Percentiles rank a stretch among this genome's conserved stretches.
Evolutionary conservation across 192 early-diverging fungal species (phyloP).

Genomic region (Coemansia sp.): DNA sequence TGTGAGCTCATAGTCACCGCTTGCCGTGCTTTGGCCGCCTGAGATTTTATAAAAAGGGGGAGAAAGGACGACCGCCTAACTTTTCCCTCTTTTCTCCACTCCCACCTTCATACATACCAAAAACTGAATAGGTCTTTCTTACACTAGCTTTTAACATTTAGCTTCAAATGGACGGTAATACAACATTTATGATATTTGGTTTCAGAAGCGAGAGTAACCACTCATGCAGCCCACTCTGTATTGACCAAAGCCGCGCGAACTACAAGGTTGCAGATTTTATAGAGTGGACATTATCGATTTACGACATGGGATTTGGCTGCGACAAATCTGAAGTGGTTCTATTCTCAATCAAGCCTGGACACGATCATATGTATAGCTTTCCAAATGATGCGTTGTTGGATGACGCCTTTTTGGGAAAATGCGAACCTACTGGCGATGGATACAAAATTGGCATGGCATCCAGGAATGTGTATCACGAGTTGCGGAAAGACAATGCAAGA

Average conservation of each 20-base stretch:
- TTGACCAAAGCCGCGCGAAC: neutral
- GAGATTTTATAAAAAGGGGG: neutral
- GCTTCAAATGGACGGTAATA: neutral
- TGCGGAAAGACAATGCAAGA: neutral
- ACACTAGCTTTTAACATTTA: neutral
- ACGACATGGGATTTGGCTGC: neutral
- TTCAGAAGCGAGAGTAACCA: neutral
- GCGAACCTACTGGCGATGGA: neutral
- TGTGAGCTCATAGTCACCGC: neutral
- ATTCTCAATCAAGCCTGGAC: neutral
- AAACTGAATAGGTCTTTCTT: neutral
- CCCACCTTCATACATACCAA: neutral
- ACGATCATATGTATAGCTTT: neutral
- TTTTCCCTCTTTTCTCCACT: neutral
- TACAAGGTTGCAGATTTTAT: neutral
- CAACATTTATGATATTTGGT: neutral
- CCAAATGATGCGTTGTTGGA: neutral
- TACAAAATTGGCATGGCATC: slow-evolving; percentile 1
- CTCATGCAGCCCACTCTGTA: too few relatives aligned
- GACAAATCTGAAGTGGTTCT: neutral
- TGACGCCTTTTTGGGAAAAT: neutral
- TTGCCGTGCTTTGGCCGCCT: neutral
- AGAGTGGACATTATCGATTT: neutral
- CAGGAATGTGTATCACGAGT: neutral
- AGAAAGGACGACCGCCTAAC: neutral